Percentiles rank a stretch among this genome's conserved stretches.
These are phyloP conservation scores for Capsicum pubescens DNA, from an alignment of 257 asterid genomes.

Conservation along the genomic window DNA sequence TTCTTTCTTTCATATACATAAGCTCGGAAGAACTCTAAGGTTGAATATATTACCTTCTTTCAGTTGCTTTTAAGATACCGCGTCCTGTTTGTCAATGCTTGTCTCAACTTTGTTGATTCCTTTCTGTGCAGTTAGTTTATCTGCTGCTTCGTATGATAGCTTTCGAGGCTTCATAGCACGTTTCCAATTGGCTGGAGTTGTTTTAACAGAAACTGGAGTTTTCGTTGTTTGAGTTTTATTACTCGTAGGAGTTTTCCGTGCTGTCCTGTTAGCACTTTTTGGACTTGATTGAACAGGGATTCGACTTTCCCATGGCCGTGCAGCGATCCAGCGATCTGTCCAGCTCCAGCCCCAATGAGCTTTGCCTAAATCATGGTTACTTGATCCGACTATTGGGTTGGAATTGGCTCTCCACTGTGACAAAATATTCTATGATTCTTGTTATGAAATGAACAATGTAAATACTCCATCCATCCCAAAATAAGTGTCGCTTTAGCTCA, in stretches of 20 bases:
- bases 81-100: constrained; percentile 16
- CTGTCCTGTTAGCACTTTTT: constrained; percentile 43
- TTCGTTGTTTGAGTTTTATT: constrained; percentile 1
- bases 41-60: not conserved
- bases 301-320: constrained; percentile 96
- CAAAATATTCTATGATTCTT: constrained; percentile 22
- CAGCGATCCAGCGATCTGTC: constrained; percentile 95
- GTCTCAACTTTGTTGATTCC: constrained; percentile 41
- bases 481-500: too few relatives aligned
- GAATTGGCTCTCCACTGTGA: constrained; percentile 90
- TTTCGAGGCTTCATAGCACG: constrained; percentile 40
- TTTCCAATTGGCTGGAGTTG: constrained; percentile 58
- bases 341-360: constrained; percentile 98
- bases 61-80: constrained; percentile 12
- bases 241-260: constrained; percentile 40
- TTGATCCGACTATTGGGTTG: constrained; percentile 54
- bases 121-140: constrained; percentile 42
- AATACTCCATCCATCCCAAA: not conserved
- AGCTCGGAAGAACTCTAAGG: not conserved
- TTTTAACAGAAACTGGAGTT: constrained; percentile 19
- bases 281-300: constrained; percentile 55
- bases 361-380: constrained; percentile 58
- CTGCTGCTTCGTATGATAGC: constrained; percentile 51
- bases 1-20: constrained; percentile 10
- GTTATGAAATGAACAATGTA: not conserved